Conservation (phyloP, 352 stramenopile species). For the Phytophthora palmivora region DNA sequence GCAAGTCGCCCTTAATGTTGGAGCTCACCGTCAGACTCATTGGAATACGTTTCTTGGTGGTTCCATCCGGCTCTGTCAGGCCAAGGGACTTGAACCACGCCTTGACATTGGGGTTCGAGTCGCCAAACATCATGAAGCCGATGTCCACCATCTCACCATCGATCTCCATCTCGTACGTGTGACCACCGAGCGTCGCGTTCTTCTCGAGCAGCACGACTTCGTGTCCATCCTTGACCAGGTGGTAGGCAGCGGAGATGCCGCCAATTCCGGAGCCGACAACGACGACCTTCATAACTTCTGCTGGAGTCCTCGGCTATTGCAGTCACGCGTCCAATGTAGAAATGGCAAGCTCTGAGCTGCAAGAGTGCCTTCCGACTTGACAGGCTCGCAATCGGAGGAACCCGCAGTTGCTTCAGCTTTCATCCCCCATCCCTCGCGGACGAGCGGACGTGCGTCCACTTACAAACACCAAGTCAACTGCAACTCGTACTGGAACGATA, state of each 20-base stretch:
- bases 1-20: constrained; percentile 77
- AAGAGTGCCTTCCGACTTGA: no score
- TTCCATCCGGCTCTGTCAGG: constrained; percentile 85
- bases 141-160: constrained; percentile 86
- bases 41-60: constrained; percentile 86
- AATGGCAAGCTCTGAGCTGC: constrained; percentile 22
- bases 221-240: constrained; percentile 85
- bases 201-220: constrained; percentile 86
- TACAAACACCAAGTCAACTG: constrained; percentile 32
- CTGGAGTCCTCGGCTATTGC: constrained; percentile 26
- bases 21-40: constrained; percentile 90
- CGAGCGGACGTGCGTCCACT: constrained; percentile 29
- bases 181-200: constrained; percentile 79
- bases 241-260: constrained; percentile 84
- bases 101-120: constrained; percentile 93
- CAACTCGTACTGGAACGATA: constrained; percentile 2
- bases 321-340: constrained; percentile 29
- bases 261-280: constrained; percentile 87
- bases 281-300: constrained; percentile 79
- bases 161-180: constrained; percentile 91
- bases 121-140: constrained; percentile 92
- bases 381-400: constrained; percentile 6
- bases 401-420: constrained; percentile 36
- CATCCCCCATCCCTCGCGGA: constrained; percentile 22
- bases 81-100: constrained; percentile 89